phyloP scores from a whole-genome alignment of 2,329 filamentous ascomycete species.

The Davidsoniella virescens region DNA sequence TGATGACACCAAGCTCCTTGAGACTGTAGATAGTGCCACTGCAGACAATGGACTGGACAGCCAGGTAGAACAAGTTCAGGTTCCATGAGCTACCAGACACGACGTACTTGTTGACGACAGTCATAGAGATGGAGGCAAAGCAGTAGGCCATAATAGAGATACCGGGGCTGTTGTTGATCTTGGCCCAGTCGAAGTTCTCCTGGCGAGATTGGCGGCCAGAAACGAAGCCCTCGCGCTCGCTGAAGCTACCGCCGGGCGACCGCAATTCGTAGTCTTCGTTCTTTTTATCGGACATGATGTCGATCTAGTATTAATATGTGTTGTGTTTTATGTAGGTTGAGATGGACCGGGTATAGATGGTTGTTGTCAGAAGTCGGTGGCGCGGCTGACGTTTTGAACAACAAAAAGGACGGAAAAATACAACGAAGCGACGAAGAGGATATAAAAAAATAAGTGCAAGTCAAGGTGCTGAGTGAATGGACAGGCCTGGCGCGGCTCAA shows the following conservation, averaged over 20 bases:
- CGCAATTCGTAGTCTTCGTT: slow-evolving; percentile 65
- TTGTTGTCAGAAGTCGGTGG: not conserved
- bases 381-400: not conserved
- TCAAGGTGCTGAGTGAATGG: not conserved
- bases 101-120: slow-evolving; percentile 98
- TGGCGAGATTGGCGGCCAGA: slow-evolving; percentile 19
- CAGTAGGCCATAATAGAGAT: slow-evolving; percentile 83
- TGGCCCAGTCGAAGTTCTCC: slow-evolving; percentile 23
- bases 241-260: slow-evolving; percentile 37
- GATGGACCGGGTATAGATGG: not conserved
- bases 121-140: slow-evolving; percentile 95
- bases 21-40: slow-evolving; percentile 67
- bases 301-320: no score
- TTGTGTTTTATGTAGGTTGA: not conserved
- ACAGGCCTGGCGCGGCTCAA: slow-evolving; percentile 4
- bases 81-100: slow-evolving; percentile 86
- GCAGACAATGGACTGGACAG: slow-evolving; percentile 81
- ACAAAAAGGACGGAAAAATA: not conserved
- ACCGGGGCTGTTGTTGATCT: slow-evolving; percentile 57
- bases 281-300: slow-evolving; percentile 69
- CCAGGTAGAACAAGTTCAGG: slow-evolving; percentile 87
- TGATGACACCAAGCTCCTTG: slow-evolving; percentile 70
- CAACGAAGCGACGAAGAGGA: not conserved
- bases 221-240: slow-evolving; percentile 36
- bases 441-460: not conserved